phyloP scores from a whole-genome alignment of 2,329 filamentous ascomycete genomes.

The Ceratocystiopsis minuta region DNA sequence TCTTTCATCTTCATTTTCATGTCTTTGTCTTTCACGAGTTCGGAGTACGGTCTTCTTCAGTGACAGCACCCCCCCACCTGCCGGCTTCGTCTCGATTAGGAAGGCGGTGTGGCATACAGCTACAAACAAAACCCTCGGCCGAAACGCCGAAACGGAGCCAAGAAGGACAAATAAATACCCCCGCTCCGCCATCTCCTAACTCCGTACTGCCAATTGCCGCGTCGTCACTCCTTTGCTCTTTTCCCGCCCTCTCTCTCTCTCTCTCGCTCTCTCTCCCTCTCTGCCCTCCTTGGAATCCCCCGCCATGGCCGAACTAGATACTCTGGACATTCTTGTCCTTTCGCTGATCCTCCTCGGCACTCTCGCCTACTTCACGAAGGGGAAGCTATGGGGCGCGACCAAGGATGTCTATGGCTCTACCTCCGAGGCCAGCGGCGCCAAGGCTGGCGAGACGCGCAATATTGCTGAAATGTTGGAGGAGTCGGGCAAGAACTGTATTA shows the following conservation, averaged over 20 bases:
- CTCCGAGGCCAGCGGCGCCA: conserved; percentile 49
- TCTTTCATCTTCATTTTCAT: neutral
- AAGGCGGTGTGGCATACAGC: no score
- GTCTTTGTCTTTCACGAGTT: neutral
- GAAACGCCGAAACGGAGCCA: no score
- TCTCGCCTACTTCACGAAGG: conserved; percentile 93
- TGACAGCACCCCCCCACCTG: no score
- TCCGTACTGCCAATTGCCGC: neutral
- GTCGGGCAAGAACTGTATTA: conserved; percentile 86
- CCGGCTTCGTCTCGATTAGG: no score
- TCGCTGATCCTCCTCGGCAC: conserved; percentile 70
- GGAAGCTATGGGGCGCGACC: conserved; percentile 73
- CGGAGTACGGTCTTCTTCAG: neutral
- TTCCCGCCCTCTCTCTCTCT: neutral
- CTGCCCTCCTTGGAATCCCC: neutral
- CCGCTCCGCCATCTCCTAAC: neutral
- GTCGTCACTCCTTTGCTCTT: neutral
- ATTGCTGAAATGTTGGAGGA: conserved; percentile 94
- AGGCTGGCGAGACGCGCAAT: conserved; percentile 72
- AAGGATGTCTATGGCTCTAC: conserved; percentile 71
- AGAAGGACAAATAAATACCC: no score
- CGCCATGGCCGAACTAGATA: conserved; percentile 85
- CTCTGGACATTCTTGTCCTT: conserved; percentile 85
- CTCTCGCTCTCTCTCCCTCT: neutral
- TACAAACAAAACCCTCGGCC: no score